These are phyloP conservation scores for Talaromyces sp. DNA, from an alignment of 2,329 filamentous ascomycete genomes.

Conservation along the genomic window DNA sequence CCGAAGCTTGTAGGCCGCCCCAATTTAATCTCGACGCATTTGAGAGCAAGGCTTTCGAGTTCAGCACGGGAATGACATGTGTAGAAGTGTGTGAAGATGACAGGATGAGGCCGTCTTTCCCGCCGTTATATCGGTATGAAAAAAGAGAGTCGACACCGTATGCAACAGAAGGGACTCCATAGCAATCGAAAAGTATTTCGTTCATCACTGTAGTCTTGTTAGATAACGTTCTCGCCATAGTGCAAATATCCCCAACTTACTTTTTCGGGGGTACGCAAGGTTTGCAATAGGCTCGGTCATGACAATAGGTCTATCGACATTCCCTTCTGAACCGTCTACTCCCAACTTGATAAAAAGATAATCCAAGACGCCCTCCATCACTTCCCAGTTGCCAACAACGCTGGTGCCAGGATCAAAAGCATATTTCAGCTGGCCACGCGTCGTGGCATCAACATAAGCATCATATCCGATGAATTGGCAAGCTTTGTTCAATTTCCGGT, in stretches of 20 bases:
- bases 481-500: constrained; percentile 86
- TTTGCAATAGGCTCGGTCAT: constrained; percentile 97
- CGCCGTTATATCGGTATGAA: constrained; percentile 88
- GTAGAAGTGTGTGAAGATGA: constrained; percentile 92
- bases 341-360: constrained; percentile 94
- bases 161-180: constrained; percentile 80
- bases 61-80: constrained; percentile 88
- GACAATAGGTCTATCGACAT: constrained; percentile 79
- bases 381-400: constrained; percentile 95
- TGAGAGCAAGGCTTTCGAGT: constrained; percentile 75
- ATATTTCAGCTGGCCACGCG: constrained; percentile 81
- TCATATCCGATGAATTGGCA: constrained; percentile 90
- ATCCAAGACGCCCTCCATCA: constrained; percentile 90
- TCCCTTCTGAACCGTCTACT: constrained; percentile 67
- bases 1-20: constrained; percentile 85
- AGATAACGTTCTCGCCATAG: not conserved
- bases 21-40: constrained; percentile 90
- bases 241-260: constrained; percentile 48
- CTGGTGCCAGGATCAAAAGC: constrained; percentile 88
- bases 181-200: constrained; percentile 95
- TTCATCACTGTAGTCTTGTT: constrained; percentile 68
- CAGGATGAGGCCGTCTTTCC: constrained; percentile 79
- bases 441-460: constrained; percentile 90
- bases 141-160: constrained; percentile 97
- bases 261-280: constrained; percentile 79